phyloP scores from a whole-genome alignment of 768 basidiomycete species.

The Guyanaporus albipodus region DNA sequence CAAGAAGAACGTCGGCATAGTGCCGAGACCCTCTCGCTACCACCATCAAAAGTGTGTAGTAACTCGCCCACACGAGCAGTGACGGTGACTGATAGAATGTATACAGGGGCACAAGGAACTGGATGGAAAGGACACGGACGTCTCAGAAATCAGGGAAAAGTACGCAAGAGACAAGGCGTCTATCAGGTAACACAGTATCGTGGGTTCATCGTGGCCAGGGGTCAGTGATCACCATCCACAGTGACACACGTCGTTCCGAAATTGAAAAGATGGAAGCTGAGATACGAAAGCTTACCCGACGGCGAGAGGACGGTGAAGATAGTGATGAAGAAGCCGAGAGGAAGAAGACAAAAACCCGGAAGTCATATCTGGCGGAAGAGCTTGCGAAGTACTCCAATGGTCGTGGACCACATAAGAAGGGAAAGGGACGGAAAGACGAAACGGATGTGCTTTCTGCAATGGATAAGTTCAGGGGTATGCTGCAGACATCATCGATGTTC shows the following conservation, averaged over 20 bases:
- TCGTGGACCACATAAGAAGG: conserved; percentile 53
- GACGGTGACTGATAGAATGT: neutral
- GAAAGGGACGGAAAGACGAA: conserved; percentile 65
- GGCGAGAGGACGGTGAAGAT: conserved; percentile 49
- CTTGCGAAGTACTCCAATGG: conserved; percentile 75
- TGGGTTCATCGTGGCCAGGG: too few species aligned
- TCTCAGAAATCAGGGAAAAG: conserved; percentile 69
- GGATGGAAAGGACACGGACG: conserved; percentile 40
- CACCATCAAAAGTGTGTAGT: conserved; percentile 17
- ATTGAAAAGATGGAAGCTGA: conserved; percentile 88
- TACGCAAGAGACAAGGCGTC: conserved; percentile 69
- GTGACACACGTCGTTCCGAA: conserved; percentile 63
- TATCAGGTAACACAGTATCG: conserved; percentile 41
- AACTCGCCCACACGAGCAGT: neutral
- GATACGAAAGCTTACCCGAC: conserved; percentile 71
- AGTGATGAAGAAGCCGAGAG: conserved; percentile 61
- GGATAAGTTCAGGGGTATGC: conserved; percentile 66
- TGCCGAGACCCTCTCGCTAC: neutral
- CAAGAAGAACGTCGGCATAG: neutral
- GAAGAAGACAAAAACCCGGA: conserved; percentile 52
- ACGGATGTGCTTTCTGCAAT: conserved; percentile 64
- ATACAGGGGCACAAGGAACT: conserved; percentile 3
- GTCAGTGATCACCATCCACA: conserved; percentile 26
- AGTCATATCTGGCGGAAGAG: conserved; percentile 77
- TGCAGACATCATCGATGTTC: conserved; percentile 43